Conservation (phyloP, 108 stramenopile species). For the Pseudonitzschia delicatissima region DNA sequence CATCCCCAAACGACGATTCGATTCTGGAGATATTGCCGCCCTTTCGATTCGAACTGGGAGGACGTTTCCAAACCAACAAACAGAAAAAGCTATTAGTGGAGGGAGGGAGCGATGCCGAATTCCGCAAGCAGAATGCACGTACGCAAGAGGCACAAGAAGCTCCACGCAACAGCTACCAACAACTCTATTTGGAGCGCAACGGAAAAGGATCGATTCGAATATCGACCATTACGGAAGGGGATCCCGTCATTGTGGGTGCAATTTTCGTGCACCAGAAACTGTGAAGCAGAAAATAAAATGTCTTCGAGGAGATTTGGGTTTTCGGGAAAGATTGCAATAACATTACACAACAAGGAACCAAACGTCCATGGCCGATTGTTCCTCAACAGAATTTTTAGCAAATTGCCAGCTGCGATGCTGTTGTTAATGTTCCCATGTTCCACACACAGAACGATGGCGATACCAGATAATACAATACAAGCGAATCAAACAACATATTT, state of each 20-base stretch:
- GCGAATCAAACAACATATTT: no score
- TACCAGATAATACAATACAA: no score
- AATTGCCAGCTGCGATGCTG: background rate
- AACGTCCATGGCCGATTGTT: background rate
- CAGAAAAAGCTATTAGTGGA: slow-evolving; percentile 57
- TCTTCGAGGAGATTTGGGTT: no score
- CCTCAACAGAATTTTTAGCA: no score
- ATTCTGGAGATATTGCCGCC: slow-evolving; percentile 66
- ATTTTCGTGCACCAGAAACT: slow-evolving; percentile 66
- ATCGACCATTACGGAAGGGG: slow-evolving; percentile 52
- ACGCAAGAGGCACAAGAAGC: slow-evolving; percentile 53
- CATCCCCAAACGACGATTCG: slow-evolving; percentile 29
- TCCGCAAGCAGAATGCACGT: slow-evolving; percentile 61
- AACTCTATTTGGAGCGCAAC: slow-evolving; percentile 57
- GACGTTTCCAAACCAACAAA: slow-evolving; percentile 10
- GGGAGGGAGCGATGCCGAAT: slow-evolving; percentile 67
- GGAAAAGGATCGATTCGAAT: slow-evolving; percentile 53
- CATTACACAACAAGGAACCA: no score
- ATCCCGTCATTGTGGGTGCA: slow-evolving; percentile 77
- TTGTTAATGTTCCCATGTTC: background rate
- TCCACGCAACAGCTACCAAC: slow-evolving; percentile 62
- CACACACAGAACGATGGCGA: no score
- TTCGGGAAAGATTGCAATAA: no score
- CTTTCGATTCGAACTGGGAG: slow-evolving; percentile 66
- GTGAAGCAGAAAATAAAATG: no score